Percentiles rank a stretch among this genome's conserved stretches.
Conservation (phyloP, 331 rosid species). For the Saraca asoca region DNA sequence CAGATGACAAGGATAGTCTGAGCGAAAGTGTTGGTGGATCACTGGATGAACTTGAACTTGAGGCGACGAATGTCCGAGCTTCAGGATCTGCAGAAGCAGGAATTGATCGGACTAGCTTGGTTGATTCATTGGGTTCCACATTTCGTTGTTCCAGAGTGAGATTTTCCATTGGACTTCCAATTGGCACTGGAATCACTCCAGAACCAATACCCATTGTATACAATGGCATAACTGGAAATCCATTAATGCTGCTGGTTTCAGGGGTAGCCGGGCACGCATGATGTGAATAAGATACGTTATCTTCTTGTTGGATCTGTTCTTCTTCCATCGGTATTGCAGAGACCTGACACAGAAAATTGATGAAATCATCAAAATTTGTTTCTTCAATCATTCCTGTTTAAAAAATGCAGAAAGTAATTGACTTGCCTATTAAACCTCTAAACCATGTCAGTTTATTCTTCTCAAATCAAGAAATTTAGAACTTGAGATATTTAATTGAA, state of each 20-base stretch:
- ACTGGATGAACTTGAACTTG: slow-evolving; percentile 42
- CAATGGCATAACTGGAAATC: slow-evolving; percentile 49
- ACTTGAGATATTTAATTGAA: neutral
- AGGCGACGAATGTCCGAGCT: slow-evolving; percentile 31
- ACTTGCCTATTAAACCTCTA: slow-evolving; percentile 1
- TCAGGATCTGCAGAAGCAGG: slow-evolving; percentile 43
- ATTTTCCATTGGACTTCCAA: slow-evolving; percentile 55
- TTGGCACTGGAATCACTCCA: slow-evolving; percentile 38
- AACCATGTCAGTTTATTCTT: neutral
- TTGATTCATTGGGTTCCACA: slow-evolving; percentile 34
- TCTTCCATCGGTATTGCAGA: slow-evolving; percentile 69
- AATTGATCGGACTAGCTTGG: slow-evolving; percentile 42
- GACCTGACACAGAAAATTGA: slow-evolving; percentile 53
- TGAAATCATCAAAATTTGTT: slow-evolving; percentile 5
- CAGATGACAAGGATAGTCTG: slow-evolving; percentile 69
- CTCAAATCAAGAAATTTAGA: slow-evolving; percentile 15
- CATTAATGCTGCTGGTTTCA: slow-evolving; percentile 50
- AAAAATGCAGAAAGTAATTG: neutral
- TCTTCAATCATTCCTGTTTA: neutral
- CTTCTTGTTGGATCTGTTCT: slow-evolving; percentile 60
- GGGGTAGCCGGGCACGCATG: slow-evolving; percentile 43
- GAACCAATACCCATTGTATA: slow-evolving; percentile 49
- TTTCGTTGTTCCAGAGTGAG: slow-evolving; percentile 55
- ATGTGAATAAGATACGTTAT: slow-evolving; percentile 50
- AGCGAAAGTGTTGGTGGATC: slow-evolving; percentile 69